phyloP scores from a whole-genome alignment of 2,329 filamentous ascomycete species.

The Lasiodiplodia citricola region DNA sequence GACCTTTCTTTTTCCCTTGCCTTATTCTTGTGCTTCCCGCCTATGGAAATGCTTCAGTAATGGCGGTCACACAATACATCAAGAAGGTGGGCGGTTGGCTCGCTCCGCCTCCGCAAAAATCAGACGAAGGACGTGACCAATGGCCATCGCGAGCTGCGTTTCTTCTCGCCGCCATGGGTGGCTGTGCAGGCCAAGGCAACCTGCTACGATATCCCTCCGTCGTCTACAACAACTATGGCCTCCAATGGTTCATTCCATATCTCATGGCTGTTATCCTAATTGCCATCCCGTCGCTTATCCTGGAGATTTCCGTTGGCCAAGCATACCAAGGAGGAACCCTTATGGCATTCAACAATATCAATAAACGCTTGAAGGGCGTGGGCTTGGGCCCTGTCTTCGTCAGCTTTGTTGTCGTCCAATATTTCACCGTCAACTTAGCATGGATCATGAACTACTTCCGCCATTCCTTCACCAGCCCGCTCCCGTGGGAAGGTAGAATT shows the following conservation, averaged over 20 bases:
- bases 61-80: slow-evolving; percentile 27
- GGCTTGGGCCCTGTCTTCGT: slow-evolving; percentile 60
- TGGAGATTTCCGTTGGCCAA: slow-evolving; percentile 60
- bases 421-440: slow-evolving; percentile 62
- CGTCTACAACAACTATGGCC: slow-evolving; percentile 64
- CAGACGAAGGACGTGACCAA: slow-evolving; percentile 55
- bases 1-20: background rate
- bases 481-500: slow-evolving; percentile 59
- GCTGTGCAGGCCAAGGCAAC: slow-evolving; percentile 64
- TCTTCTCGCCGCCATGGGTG: slow-evolving; percentile 64
- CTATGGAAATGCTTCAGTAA: background rate
- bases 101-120: slow-evolving; percentile 41
- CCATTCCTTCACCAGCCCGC: slow-evolving; percentile 59
- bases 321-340: slow-evolving; percentile 62
- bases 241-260: slow-evolving; percentile 67
- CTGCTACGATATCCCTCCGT: slow-evolving; percentile 63
- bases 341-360: slow-evolving; percentile 59
- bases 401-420: slow-evolving; percentile 61
- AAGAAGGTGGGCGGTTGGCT: slow-evolving; percentile 38
- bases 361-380: slow-evolving; percentile 59
- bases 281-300: slow-evolving; percentile 61
- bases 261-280: slow-evolving; percentile 61
- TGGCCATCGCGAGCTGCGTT: slow-evolving; percentile 63
- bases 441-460: slow-evolving; percentile 67
- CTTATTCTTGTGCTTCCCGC: background rate